Base-by-base conservation (phyloP, 768 basidiomycete species). In the Fistulinella prunicolor region DNA sequence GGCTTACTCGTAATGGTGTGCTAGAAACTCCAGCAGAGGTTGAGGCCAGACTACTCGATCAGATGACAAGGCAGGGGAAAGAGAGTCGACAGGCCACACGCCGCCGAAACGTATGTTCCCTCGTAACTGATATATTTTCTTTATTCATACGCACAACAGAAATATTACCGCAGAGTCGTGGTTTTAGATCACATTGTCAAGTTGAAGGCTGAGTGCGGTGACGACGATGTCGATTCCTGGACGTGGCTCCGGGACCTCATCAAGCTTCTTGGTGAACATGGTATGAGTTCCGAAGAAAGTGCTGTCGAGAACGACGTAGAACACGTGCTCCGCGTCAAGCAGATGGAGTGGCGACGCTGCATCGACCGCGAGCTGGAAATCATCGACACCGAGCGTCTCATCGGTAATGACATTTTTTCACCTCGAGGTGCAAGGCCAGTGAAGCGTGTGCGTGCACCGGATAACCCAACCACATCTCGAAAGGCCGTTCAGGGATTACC, bases 201-300 rank as follows among this genome's bases (percentile, higher is more conserved):
- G 5, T 6, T 47, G 4, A 52, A 47, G 38, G 16, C 28, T 4
- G 42, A 47, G 26, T 6, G 26, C 10, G 26, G 6, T 3, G 35
- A 35, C 5, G 8, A 32, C 3, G 40, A 39, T 3, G 42, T 19
- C 12, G 42, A 52, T 24, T 6, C 29, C 35, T 56, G 51, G 45
- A n/a, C 28, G 3, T 56, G 51, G 55, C 38, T 56, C 3, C 24
- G 50, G 3, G 6, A 8, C 1, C 21, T 53, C 3, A 8, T 56
- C n/a, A 4, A 32, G n/a, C n/a, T 7, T 3, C 45, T 56, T 32
- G 48, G 50, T 0, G 47, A 57, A 6, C n/a, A 51, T 14, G 50
- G 47, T 1, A 51, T 55, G 50, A 57, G 53, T 28, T 57, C 50
- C 1, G 44, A 57, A 20, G 53, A 57, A 8, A 57, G 26, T 28